A percentile compares a stretch with the other conserved stretches of the same genome.
Conservation (phyloP, 106 monocot species). For the Apostasia shenzhenica region DNA sequence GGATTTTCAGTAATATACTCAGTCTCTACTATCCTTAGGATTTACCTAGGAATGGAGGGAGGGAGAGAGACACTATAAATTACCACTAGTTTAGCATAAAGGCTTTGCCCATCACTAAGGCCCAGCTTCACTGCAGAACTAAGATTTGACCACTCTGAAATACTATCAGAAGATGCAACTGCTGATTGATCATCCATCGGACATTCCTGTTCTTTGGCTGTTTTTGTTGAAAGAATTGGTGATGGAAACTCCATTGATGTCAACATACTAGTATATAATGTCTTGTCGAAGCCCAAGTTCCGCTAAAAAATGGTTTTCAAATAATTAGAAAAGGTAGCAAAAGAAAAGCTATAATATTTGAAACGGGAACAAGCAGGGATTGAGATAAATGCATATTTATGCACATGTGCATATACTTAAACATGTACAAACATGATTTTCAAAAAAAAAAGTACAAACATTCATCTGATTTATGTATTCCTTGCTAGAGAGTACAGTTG, state of each 20-base stretch:
- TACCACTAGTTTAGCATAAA: conserved; percentile 94
- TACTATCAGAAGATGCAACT: conserved; percentile 2
- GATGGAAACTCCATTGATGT: conserved; percentile 48
- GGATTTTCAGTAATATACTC: too few species aligned
- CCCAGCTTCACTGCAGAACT: conserved; percentile 49
- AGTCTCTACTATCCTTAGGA: too few species aligned
- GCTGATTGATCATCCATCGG: conserved; percentile 3
- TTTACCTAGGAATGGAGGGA: too few species aligned
- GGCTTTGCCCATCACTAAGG: conserved; percentile 53
- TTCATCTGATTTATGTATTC: too few species aligned
- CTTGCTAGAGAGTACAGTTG: too few species aligned
- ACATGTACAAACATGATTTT: too few species aligned
- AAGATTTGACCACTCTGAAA: conserved; percentile 11
- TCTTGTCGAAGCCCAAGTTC: conserved; percentile 37
- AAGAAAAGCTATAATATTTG: background rate
- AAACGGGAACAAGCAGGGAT: too few species aligned
- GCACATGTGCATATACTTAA: too few species aligned
- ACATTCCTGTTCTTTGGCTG: conserved; percentile 4
- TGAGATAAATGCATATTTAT: too few species aligned
- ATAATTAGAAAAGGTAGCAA: background rate
- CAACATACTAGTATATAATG: conserved; percentile 55
- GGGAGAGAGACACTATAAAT: background rate
- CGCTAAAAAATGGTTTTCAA: conserved; percentile 16
- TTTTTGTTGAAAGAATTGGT: conserved; percentile 9
- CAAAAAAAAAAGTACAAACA: too few species aligned